Evolutionary conservation across 352 stramenopile genomes (phyloP), one percentile per base, ranked within the genome.

Genomic region (Plasmopara viticola): DNA sequence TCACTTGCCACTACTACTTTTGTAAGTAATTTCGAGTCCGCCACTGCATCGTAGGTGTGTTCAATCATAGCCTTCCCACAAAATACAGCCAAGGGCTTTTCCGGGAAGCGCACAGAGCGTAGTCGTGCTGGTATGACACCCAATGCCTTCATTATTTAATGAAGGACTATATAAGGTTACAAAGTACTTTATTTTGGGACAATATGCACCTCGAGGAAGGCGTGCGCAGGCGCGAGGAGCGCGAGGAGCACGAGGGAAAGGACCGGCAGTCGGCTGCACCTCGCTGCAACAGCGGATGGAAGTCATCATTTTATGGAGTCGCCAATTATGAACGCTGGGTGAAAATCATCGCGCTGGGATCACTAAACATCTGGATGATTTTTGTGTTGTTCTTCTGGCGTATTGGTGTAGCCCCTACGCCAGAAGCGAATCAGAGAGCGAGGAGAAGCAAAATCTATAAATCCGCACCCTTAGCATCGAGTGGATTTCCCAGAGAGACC

Each of bases 1-100:
- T 94, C 84, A 45, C 78, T 94, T 20, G 76, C 76, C 29, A 94
- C 82, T 25, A 91, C 58, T n/a, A 94, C 75, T 60, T 88, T 84
- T 30, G 58, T 59, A 14, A 93, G 73, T 48, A 84, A 39, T 41
- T 52, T 67, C 2, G 78, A 72, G 6, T 65, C 62, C 12, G 50
- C 39, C 3, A 77, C 78, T 20, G 84, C 82, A 35, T 67, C 67
- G 51, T 83, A 89, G 34, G 82, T 94, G 58, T 91, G 84, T 60
- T 90, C 74, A 53, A 93, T 86, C 82, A 93, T 91, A 0, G 82
- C 71, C 58, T 76, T 83, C 7, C 82, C 82, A 48, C 83, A 86
- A 66, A 94, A 78, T 61, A 88, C 59, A 43, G 63, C 78, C 17
- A 94, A 63, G 20, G 84, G 82, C 65, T 93, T 93, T 29, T 65